phyloP scores from a whole-genome alignment of 2,329 filamentous ascomycete genomes.

The Periglandula ipomoeae region DNA sequence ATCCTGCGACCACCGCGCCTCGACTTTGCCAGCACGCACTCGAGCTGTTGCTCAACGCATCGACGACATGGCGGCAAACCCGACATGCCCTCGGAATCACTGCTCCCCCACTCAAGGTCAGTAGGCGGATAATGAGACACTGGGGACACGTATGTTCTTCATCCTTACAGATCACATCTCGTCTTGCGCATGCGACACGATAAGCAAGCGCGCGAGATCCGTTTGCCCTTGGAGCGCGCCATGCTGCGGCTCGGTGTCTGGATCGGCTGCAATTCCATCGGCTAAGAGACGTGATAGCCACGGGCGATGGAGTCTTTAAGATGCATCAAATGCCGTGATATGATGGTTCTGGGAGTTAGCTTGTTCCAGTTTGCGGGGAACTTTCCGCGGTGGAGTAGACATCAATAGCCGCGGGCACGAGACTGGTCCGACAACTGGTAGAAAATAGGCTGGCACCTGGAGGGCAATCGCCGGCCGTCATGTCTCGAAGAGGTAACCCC shows the following conservation, averaged over 20 bases:
- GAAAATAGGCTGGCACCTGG: too few species aligned
- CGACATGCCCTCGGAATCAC: constrained; percentile 24
- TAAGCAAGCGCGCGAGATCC: constrained; percentile 22
- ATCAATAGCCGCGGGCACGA: constrained; percentile 8
- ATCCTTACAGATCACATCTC: constrained; percentile 22
- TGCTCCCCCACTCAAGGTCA: constrained; percentile 6
- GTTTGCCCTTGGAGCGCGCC: constrained; percentile 15
- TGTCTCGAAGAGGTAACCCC: too few species aligned
- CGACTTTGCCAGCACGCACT: constrained; percentile 32
- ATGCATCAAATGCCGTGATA: constrained; percentile 9
- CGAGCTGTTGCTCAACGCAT: constrained; percentile 27
- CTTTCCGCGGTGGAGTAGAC: constrained; percentile 1
- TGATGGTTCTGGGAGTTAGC: constrained; percentile 1
- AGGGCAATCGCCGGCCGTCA: too few species aligned
- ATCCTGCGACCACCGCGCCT: constrained; percentile 28
- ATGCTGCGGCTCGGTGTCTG: constrained; percentile 12
- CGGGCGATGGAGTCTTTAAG: constrained; percentile 7
- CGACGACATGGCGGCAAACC: constrained; percentile 27
- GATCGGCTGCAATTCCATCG: constrained; percentile 10
- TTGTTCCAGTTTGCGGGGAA: constrained; percentile 1
- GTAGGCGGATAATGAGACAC: too few species aligned
- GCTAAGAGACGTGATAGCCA: constrained; percentile 3
- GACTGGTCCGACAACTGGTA: neutral
- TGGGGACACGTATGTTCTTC: too few species aligned
- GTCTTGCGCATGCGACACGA: constrained; percentile 23